Evolutionary conservation across 2,329 filamentous ascomycete species (phyloP).

Genomic region (Diaporthe velutina): DNA sequence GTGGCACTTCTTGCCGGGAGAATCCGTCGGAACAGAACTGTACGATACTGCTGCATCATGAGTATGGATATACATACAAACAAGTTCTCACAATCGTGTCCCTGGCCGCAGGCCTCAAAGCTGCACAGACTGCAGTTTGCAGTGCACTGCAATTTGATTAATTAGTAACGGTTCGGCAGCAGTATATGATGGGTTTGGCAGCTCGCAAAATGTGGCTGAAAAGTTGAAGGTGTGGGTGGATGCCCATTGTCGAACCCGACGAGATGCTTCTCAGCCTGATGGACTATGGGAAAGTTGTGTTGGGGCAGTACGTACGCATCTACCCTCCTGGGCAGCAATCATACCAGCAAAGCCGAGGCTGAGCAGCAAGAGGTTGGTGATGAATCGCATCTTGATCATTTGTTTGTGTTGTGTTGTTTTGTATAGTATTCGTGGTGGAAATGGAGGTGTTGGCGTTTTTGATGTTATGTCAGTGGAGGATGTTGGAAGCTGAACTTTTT

Average conservation of each 20-base stretch:
- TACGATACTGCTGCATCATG: background rate
- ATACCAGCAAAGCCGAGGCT: background rate
- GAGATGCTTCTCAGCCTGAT: background rate
- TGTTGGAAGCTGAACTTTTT: background rate
- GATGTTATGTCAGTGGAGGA: background rate
- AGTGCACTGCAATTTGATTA: background rate
- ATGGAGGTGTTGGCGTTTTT: background rate
- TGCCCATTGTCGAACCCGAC: too few species aligned
- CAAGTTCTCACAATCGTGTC: background rate
- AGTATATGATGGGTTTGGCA: too few species aligned
- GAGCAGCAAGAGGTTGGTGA: background rate
- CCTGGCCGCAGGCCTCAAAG: background rate
- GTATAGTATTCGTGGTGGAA: accelerated
- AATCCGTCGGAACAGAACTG: background rate
- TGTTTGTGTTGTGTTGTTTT: background rate
- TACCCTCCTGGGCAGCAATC: background rate
- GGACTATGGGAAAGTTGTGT: background rate
- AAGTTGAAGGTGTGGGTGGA: too few species aligned
- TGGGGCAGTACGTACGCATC: background rate
- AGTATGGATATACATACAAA: background rate
- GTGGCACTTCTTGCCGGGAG: background rate
- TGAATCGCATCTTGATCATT: background rate
- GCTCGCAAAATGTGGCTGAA: background rate
- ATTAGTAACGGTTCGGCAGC: background rate
- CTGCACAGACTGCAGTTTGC: background rate